Conservation (phyloP, 164 flowering plant genomes). For the Vitis riparia region DNA sequence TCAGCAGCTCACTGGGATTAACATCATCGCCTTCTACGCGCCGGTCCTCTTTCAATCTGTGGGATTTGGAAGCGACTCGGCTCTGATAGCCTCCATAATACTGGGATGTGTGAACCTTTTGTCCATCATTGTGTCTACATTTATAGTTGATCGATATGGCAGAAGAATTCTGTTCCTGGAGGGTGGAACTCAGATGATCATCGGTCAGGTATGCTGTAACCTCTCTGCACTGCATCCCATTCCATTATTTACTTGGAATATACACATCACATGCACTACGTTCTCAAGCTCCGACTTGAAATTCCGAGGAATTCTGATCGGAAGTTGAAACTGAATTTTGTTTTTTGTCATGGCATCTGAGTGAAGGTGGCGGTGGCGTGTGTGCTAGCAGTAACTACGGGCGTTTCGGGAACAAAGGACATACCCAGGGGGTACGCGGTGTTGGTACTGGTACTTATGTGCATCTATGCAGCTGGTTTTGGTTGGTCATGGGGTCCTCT, state of each 20-base stretch:
- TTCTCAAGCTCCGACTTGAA: too few relatives aligned
- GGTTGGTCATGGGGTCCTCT: conserved; percentile 93
- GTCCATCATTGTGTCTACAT: conserved; percentile 47
- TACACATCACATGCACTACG: too few relatives aligned
- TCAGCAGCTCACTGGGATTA: conserved; percentile 56
- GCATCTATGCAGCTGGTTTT: conserved; percentile 61
- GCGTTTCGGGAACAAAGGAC: conserved; percentile 34
- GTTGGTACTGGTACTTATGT: conserved; percentile 54
- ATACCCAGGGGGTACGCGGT: conserved; percentile 39
- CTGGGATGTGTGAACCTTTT: conserved; percentile 51
- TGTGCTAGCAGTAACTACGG: conserved; percentile 38
- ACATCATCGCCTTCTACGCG: conserved; percentile 67
- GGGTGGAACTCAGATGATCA: conserved; percentile 63
- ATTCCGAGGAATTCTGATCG: too few relatives aligned
- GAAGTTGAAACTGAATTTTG: too few relatives aligned
- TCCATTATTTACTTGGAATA: too few relatives aligned
- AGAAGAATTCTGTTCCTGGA: conserved; percentile 53
- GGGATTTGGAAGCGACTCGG: conserved; percentile 63
- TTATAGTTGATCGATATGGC: conserved; percentile 61
- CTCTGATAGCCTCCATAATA: conserved; percentile 52
- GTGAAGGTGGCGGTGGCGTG: conserved; percentile 45
- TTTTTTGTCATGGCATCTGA: neutral
- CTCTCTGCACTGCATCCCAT: neutral
- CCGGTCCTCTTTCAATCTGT: conserved; percentile 64
- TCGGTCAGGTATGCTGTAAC: conserved; percentile 41